Conservation (phyloP, 139 green algal genomes). For the Tetraselmis striata region DNA sequence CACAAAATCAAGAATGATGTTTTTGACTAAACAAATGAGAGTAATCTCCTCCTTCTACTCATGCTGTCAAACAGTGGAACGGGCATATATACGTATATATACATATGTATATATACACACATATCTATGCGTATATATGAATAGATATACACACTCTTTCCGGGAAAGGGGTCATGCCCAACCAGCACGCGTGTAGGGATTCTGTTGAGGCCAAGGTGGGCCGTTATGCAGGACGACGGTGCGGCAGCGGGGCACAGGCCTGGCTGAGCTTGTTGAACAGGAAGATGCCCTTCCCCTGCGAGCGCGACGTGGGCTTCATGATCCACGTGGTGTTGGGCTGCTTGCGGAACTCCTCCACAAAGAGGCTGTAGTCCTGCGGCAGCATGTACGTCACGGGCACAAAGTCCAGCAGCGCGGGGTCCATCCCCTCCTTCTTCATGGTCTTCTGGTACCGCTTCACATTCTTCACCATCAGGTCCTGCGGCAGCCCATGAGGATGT, state of each 20-base stretch:
- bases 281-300: constrained; percentile 75
- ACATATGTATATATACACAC: too few relatives aligned
- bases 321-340: constrained; percentile 64
- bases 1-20: too few relatives aligned
- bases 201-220: too few relatives aligned
- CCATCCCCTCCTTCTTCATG: constrained; percentile 38
- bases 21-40: too few relatives aligned
- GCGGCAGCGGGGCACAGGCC: constrained; percentile 21
- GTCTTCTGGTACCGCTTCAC: constrained; percentile 64
- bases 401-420: constrained; percentile 40
- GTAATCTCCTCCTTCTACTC: too few relatives aligned
- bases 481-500: background rate
- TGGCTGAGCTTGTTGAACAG: constrained; percentile 74
- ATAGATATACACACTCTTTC: too few relatives aligned
- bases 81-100: too few relatives aligned
- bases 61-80: too few relatives aligned
- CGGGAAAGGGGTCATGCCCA: too few relatives aligned
- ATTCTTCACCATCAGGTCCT: constrained; percentile 80
- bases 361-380: constrained; percentile 74
- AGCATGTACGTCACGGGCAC: constrained; percentile 58
- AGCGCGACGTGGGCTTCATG: constrained; percentile 67
- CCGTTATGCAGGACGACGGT: too few relatives aligned
- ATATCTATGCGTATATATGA: too few relatives aligned
- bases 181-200: too few relatives aligned
- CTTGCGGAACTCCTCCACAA: constrained; percentile 65